Evolutionary conservation across 768 basidiomycete genomes (phyloP), one percentile per base, ranked within the genome.

Genomic region (Lentinula detonsa): DNA sequence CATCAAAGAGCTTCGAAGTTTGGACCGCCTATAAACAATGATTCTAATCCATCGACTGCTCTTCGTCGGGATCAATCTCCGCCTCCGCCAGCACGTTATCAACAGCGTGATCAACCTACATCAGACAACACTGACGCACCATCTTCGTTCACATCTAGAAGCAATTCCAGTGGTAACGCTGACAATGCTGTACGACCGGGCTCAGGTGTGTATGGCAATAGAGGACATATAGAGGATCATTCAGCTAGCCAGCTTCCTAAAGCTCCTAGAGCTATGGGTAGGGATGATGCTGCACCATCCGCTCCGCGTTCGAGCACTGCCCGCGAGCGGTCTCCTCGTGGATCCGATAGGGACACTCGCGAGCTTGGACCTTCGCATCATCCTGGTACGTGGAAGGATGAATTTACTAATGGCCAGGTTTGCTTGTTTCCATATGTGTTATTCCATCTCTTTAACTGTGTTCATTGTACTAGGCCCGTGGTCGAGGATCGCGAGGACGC

Each of bases 131-230:
- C 67, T 28, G 54, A 65, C 28, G 66, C 64, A 46, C 55, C 11
- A 21, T 57, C 57, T 4, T 61, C 13, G 10, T 46, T 33, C 48
- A 49, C 23, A 6, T 9, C 28, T 51, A 51, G 50, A 31, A 7
- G 7, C 15, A 40, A 28, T 31, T 7, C 28, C 23, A 39, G 1
- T 42, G 45, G 31, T 35, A 59, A 45, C 63, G 8, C 21, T 54
- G 23, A 37, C 63, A 53, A 64, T 55, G n/a, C 9, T 43, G 11
- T 31, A 21, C 59, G 66, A 45, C 43, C 65, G 1, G 61, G 59
- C 21, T 61, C 67, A 34, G 72, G 68, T 5, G 72, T 71, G 69
- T 73, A 77, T 62, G 63, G 71, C 46, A 74, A 75, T 49, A 60
- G 39, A n/a, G 48, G 35, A 16, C 31, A 31, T 23, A 28, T 15